phyloP scores from a whole-genome alignment of 768 basidiomycete genomes.

The Tricholomella constricta region DNA sequence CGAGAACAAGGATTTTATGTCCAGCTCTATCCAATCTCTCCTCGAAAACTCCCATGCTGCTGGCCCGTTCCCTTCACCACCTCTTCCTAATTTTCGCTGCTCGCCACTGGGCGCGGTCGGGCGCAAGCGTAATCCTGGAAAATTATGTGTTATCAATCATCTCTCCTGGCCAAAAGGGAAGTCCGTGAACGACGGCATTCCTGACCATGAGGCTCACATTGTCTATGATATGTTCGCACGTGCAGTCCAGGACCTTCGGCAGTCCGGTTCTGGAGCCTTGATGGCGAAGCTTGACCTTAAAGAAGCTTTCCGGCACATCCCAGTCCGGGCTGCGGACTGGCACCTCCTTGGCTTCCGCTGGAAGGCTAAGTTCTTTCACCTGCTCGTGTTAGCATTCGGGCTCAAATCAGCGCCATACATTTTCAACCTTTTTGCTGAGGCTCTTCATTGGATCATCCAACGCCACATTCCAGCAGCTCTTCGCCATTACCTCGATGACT shows the following conservation, averaged over 20 bases:
- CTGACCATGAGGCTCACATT: constrained; percentile 29
- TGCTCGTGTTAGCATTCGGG: constrained; percentile 34
- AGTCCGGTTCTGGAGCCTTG: constrained; percentile 26
- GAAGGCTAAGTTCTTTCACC: constrained; percentile 27
- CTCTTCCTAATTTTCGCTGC: constrained; percentile 20
- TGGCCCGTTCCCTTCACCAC: constrained; percentile 25
- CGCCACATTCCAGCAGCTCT: constrained; percentile 12
- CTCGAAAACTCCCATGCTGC: background rate
- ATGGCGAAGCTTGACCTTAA: constrained; percentile 39
- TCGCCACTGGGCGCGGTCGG: constrained; percentile 28
- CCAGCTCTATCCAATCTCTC: background rate
- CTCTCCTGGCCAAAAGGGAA: constrained; percentile 28
- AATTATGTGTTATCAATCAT: constrained; percentile 29
- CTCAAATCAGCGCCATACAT: constrained; percentile 36
- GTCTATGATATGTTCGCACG: constrained; percentile 28
- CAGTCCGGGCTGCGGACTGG: constrained; percentile 30
- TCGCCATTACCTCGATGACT: constrained; percentile 7
- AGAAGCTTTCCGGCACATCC: constrained; percentile 41
- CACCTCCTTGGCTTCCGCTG: constrained; percentile 35
- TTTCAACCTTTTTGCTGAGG: constrained; percentile 41
- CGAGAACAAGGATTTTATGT: background rate
- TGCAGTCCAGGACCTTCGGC: constrained; percentile 23
- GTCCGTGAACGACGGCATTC: constrained; percentile 34
- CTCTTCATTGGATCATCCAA: constrained; percentile 41
- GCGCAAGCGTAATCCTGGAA: constrained; percentile 22